Evolutionary conservation across 306 rosid genomes (phyloP).

Genomic region (Ormosia semicastrata): DNA sequence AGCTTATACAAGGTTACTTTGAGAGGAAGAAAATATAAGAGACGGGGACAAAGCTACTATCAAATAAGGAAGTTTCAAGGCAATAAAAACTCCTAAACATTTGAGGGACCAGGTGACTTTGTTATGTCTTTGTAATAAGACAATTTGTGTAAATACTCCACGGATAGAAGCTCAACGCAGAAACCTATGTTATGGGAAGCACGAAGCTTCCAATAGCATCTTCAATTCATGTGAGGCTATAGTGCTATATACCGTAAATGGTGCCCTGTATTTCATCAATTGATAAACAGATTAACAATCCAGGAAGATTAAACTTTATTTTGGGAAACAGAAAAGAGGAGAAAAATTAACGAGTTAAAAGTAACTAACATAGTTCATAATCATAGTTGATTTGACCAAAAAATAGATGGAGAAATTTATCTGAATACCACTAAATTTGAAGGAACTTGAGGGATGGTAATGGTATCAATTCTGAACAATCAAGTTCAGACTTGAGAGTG

Average conservation of each 20-base stretch:
- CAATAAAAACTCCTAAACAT: background rate
- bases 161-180: background rate
- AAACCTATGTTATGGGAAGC: constrained; percentile 23
- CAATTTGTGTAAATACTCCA: constrained; percentile 24
- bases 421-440: background rate
- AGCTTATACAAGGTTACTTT: background rate
- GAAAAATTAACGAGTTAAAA: background rate
- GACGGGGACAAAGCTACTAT: constrained; percentile 15
- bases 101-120: background rate
- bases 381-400: background rate
- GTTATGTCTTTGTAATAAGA: constrained; percentile 28
- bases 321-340: background rate
- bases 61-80: constrained; percentile 34
- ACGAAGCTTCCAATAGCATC: constrained; percentile 1
- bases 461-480: background rate
- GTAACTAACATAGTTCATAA: background rate
- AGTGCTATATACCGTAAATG: background rate
- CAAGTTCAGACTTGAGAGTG: background rate
- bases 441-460: background rate
- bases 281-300: too few species aligned
- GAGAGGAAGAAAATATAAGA: background rate
- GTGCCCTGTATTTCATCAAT: too few species aligned
- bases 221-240: background rate
- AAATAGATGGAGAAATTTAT: background rate
- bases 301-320: background rate